These are phyloP conservation scores for Suhomyces sp. DNA, from an alignment of 805 yeast genomes.

Conservation along the genomic window DNA sequence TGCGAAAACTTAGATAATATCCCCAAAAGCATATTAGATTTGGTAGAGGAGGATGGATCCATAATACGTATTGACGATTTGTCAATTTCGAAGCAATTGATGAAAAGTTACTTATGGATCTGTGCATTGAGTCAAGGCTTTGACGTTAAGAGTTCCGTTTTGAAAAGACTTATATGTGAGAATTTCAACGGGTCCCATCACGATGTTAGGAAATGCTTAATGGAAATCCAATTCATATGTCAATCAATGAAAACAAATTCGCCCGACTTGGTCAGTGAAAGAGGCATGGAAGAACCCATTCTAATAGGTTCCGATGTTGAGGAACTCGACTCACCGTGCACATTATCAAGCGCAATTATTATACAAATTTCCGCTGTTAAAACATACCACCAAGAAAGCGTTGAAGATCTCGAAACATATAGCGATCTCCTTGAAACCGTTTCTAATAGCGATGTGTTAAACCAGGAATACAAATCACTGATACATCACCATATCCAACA, in stretches of 20 bases:
- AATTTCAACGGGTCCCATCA: constrained; percentile 17
- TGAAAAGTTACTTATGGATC: constrained; percentile 41
- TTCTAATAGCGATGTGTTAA: constrained; percentile 32
- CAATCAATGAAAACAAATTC: too few relatives aligned
- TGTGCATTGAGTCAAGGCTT: constrained; percentile 37
- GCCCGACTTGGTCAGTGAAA: too few relatives aligned
- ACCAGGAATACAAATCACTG: constrained; percentile 23
- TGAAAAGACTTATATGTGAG: constrained; percentile 26
- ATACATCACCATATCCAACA: constrained; percentile 22
- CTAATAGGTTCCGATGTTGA: too few relatives aligned
- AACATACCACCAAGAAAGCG: background rate
- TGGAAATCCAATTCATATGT: constrained; percentile 46
- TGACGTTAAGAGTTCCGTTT: constrained; percentile 27
- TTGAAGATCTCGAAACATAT: constrained; percentile 7
- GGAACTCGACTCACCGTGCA: too few relatives aligned
- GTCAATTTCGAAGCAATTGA: constrained; percentile 12
- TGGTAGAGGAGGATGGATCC: constrained; percentile 44
- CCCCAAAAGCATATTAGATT: constrained; percentile 48
- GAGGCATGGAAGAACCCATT: too few relatives aligned
- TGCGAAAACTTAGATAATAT: constrained; percentile 51
- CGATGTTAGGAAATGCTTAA: constrained; percentile 50
- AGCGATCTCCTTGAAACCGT: constrained; percentile 20
- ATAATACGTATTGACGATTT: constrained; percentile 30
- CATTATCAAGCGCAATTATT: too few relatives aligned
- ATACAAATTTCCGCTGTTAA: too few relatives aligned